Conservation (phyloP, 345 rosid genomes). For the Corchorus olitorius region DNA sequence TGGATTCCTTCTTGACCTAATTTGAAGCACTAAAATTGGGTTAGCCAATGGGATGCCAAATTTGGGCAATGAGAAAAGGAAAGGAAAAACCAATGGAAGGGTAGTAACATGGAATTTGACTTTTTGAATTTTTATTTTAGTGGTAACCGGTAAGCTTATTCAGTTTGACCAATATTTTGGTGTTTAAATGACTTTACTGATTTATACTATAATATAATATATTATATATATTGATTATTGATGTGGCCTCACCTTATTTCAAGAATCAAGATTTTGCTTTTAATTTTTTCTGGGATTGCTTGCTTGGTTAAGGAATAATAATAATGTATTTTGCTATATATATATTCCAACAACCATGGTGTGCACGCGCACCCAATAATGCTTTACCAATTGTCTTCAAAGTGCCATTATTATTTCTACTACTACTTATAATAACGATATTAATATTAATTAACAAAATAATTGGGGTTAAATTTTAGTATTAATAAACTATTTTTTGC, state of each 20-base stretch:
- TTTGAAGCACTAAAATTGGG: slow-evolving; percentile 36
- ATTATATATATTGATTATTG: neutral
- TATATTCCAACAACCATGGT: neutral
- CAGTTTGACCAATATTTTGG: slow-evolving; percentile 27
- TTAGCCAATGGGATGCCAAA: slow-evolving; percentile 27
- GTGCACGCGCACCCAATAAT: slow-evolving; percentile 2
- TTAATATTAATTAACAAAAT: too few relatives aligned
- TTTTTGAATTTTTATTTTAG: slow-evolving; percentile 22
- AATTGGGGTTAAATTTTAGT: too few relatives aligned
- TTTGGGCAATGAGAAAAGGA: neutral
- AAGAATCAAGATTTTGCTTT: neutral
- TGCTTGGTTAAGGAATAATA: slow-evolving; percentile 7
- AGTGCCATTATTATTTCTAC: too few relatives aligned
- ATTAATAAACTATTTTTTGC: too few relatives aligned
- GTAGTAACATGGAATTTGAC: slow-evolving; percentile 34
- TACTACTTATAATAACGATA: too few relatives aligned
- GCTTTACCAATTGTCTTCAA: neutral
- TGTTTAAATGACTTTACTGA: slow-evolving; percentile 16
- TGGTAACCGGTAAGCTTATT: slow-evolving; percentile 16
- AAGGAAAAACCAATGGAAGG: slow-evolving; percentile 23
- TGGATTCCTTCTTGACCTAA: slow-evolving; percentile 27
- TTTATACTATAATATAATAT: too few relatives aligned
- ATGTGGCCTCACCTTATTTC: neutral
- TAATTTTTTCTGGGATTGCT: neutral
- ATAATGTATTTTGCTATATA: neutral